These are phyloP conservation scores for Chaetomiaceae sp. DNA, from an alignment of 2,329 filamentous ascomycete species.

Conservation along the genomic window DNA sequence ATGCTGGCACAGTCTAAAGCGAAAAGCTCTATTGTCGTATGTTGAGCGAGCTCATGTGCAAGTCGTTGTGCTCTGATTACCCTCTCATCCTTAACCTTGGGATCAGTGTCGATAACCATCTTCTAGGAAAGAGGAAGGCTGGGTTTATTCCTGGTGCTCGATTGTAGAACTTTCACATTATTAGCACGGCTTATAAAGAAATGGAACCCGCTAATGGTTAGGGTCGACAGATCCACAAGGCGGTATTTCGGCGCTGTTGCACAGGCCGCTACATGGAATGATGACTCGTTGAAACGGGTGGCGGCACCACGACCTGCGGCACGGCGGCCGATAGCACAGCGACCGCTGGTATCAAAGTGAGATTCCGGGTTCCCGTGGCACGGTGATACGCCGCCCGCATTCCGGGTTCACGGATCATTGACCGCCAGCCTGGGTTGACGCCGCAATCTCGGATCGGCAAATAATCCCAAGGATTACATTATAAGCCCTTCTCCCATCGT, in stretches of 20 bases:
- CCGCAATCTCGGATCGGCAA: neutral
- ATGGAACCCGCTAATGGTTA: too few relatives aligned
- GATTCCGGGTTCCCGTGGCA: neutral
- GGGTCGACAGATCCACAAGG: too few relatives aligned
- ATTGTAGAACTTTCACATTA: neutral
- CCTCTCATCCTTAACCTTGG: too few relatives aligned
- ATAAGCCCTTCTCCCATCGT: neutral
- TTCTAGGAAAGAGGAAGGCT: neutral
- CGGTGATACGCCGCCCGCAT: neutral
- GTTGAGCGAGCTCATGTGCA: too few relatives aligned
- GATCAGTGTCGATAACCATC: too few relatives aligned
- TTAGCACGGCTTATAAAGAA: too few relatives aligned
- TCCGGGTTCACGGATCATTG: neutral
- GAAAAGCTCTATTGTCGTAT: too few relatives aligned
- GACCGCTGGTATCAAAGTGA: neutral
- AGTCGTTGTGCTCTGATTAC: too few relatives aligned
- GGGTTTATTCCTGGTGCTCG: neutral
- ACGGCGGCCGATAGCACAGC: slow-evolving; percentile 1
- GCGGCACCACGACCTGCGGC: neutral
- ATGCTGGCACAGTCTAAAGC: too few relatives aligned
- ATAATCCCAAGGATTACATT: neutral
- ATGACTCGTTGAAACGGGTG: slow-evolving; percentile 4
- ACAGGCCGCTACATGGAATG: neutral
- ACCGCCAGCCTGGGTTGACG: neutral
- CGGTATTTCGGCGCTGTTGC: neutral